A percentile compares a stretch with the other conserved stretches of the same genome.
Conservation (phyloP, 2,329 filamentous ascomycete genomes). For the Bipolaris sorokiniana region DNA sequence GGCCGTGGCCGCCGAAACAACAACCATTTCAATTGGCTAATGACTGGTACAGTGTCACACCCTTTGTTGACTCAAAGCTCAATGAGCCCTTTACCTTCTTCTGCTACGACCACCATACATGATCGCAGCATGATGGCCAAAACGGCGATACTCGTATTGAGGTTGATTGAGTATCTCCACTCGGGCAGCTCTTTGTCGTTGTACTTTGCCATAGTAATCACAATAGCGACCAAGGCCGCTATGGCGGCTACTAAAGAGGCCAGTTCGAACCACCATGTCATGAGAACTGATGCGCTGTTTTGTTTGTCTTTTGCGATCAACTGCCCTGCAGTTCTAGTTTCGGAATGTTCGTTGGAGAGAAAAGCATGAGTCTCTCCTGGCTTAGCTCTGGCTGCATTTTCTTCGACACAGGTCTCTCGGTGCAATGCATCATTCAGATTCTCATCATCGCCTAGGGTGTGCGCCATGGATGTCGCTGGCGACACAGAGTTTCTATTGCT, state of each 20-base stretch:
- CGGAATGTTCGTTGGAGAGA: too few relatives aligned
- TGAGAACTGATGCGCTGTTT: too few relatives aligned
- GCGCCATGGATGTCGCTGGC: too few relatives aligned
- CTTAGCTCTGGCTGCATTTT: too few relatives aligned
- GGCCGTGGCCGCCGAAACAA: background rate
- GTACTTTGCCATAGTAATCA: background rate
- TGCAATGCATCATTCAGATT: too few relatives aligned
- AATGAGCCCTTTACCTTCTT: background rate
- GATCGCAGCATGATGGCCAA: background rate
- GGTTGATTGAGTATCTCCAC: background rate
- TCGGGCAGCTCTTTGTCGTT: background rate
- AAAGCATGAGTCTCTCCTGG: too few relatives aligned
- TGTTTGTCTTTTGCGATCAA: too few relatives aligned
- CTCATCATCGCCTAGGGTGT: too few relatives aligned
- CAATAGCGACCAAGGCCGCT: background rate
- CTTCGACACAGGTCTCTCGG: too few relatives aligned
- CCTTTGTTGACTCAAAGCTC: background rate
- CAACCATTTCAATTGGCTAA: background rate
- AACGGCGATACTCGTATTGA: background rate
- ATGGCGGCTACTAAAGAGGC: background rate
- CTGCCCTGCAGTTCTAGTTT: too few relatives aligned
- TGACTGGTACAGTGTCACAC: background rate
- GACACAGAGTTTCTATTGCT: too few relatives aligned
- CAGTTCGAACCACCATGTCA: background rate
- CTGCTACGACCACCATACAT: background rate